Conservation (phyloP, 352 stramenopile species). For the Thraustochytrium sp. region DNA sequence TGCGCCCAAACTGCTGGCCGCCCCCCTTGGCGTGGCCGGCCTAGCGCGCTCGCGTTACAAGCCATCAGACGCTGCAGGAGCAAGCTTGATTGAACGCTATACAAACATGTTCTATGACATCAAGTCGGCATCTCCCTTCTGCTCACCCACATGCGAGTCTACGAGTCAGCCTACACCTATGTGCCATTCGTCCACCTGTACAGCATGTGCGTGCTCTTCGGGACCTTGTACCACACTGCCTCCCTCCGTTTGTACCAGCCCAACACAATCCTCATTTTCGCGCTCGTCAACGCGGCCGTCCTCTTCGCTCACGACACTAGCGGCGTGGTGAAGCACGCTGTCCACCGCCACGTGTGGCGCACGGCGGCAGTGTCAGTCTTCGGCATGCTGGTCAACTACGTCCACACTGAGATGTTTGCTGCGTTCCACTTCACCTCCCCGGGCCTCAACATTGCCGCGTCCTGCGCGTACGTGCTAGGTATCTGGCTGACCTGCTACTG, state of each 20-base stretch:
- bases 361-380: neutral
- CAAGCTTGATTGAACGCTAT: too few relatives aligned
- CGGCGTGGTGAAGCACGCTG: neutral
- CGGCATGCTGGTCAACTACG: neutral
- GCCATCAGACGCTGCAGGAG: too few relatives aligned
- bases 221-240: neutral
- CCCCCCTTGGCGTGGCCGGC: too few relatives aligned
- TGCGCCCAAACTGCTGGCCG: too few relatives aligned
- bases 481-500: neutral
- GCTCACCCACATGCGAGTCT: too few relatives aligned
- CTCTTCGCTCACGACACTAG: neutral
- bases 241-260: neutral
- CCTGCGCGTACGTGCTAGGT: neutral
- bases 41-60: too few relatives aligned
- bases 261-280: neutral
- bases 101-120: too few relatives aligned
- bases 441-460: neutral
- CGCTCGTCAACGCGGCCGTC: neutral
- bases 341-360: neutral
- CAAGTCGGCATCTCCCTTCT: too few relatives aligned
- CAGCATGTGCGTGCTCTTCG: neutral
- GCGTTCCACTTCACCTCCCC: neutral
- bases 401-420: neutral
- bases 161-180: neutral
- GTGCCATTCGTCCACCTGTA: neutral